These are phyloP conservation scores for Leucosporidium scottii DNA, from an alignment of 768 basidiomycete genomes.

Conservation along the genomic window DNA sequence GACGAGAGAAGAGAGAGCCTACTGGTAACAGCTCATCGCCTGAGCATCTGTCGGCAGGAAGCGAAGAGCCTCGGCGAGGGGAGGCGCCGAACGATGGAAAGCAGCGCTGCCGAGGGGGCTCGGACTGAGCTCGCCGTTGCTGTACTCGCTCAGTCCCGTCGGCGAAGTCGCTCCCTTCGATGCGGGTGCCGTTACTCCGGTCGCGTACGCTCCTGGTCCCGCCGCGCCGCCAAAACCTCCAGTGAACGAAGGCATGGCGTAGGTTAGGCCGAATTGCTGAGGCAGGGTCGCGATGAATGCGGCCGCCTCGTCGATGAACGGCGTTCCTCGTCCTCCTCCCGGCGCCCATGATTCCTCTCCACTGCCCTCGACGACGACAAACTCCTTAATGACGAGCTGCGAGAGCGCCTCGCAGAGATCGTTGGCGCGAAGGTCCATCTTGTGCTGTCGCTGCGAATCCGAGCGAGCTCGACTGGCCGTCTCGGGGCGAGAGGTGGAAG, in stretches of 20 bases:
- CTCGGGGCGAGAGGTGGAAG: not conserved
- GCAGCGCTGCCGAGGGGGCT: slow-evolving; percentile 17
- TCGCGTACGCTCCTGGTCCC: no score
- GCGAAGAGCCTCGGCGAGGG: slow-evolving; percentile 21
- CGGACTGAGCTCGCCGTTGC: slow-evolving; percentile 2
- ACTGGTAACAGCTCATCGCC: not conserved
- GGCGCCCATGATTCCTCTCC: slow-evolving; percentile 27
- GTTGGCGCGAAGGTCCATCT: slow-evolving; percentile 25
- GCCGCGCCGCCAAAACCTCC: not conserved
- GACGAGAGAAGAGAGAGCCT: no score
- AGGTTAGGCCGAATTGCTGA: slow-evolving; percentile 22
- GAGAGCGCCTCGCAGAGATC: slow-evolving; percentile 28
- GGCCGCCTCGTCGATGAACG: slow-evolving; percentile 21
- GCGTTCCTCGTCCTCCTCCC: slow-evolving; percentile 8
- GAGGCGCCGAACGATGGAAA: slow-evolving; percentile 7
- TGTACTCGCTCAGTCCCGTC: not conserved
- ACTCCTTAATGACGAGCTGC: slow-evolving; percentile 29
- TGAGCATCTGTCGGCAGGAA: slow-evolving; percentile 12
- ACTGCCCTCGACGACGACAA: slow-evolving; percentile 28
- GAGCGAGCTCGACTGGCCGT: not conserved
- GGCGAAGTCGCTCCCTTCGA: not conserved
- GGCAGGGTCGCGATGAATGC: slow-evolving; percentile 23
- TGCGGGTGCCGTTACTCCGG: not conserved
- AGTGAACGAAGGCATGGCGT: not conserved
- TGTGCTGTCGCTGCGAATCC: not conserved